These are phyloP conservation scores for Trametes coccinea DNA, from an alignment of 768 basidiomycete species.

Conservation along the genomic window DNA sequence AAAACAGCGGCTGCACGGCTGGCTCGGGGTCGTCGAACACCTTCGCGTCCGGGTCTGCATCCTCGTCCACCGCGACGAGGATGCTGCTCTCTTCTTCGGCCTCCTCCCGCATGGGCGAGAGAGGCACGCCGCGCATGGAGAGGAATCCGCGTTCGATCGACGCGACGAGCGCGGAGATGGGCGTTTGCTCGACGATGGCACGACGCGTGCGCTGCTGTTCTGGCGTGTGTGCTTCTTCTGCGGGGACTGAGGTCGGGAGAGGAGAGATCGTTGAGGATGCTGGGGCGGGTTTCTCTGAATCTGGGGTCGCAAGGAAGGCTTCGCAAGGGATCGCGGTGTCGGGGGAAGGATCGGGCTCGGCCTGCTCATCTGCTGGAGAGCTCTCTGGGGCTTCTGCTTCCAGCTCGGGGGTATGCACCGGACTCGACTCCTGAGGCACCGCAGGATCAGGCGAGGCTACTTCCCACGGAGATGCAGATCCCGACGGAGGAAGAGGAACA, in stretches of 20 bases:
- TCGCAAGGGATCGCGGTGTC: neutral
- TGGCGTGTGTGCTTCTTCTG: neutral
- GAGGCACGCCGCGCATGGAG: constrained; percentile 61
- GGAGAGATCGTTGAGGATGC: neutral
- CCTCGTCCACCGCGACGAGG: neutral
- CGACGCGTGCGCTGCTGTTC: constrained; percentile 4
- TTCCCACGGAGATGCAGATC: neutral
- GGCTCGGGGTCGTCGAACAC: constrained; percentile 12
- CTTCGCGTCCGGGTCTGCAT: constrained; percentile 15
- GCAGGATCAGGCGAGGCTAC: neutral
- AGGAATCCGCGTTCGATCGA: constrained; percentile 69
- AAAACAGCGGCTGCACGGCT: constrained; percentile 14
- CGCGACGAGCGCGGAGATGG: constrained; percentile 58
- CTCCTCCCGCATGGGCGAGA: constrained; percentile 44
- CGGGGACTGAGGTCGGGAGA: neutral
- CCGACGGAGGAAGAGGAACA: constrained; percentile 4
- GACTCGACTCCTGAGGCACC: neutral
- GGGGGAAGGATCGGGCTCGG: too few species aligned
- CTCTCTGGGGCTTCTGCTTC: neutral
- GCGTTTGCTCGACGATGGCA: constrained; percentile 41
- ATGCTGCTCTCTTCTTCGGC: constrained; percentile 16
- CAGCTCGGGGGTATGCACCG: neutral
- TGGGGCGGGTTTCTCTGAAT: neutral
- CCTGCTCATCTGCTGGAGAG: neutral
- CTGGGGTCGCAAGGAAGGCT: neutral